Conservation (phyloP, 2,329 filamentous ascomycete genomes). For the Akanthomyces lecanii region DNA sequence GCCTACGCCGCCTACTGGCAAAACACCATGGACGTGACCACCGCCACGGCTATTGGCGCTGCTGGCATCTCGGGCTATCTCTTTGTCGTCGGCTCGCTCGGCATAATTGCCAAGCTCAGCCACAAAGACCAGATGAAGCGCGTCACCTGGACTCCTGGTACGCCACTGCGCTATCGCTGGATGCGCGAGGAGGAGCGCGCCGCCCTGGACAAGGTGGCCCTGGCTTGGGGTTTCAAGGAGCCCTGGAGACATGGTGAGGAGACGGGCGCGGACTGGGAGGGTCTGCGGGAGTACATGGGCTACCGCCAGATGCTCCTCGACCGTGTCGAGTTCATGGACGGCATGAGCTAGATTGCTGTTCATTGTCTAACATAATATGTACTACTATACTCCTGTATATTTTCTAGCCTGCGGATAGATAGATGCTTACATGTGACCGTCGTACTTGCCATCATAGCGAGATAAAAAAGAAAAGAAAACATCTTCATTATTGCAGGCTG, state of each 20-base stretch:
- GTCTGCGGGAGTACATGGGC: slow-evolving; percentile 75
- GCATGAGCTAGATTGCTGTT: slow-evolving; percentile 55
- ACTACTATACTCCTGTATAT: slow-evolving; percentile 15
- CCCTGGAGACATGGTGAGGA: slow-evolving; percentile 78
- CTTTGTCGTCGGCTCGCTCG: slow-evolving; percentile 73
- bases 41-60: slow-evolving; percentile 75
- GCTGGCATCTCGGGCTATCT: slow-evolving; percentile 80
- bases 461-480: too few species aligned
- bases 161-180: slow-evolving; percentile 77
- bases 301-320: slow-evolving; percentile 87
- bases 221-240: slow-evolving; percentile 89
- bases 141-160: slow-evolving; percentile 83
- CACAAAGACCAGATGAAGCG: slow-evolving; percentile 93
- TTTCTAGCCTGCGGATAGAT: not conserved
- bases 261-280: slow-evolving; percentile 85
- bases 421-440: not conserved
- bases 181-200: slow-evolving; percentile 84
- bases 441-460: not conserved
- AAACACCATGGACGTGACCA: slow-evolving; percentile 70
- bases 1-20: slow-evolving; percentile 40
- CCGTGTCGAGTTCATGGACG: slow-evolving; percentile 83
- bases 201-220: slow-evolving; percentile 79
- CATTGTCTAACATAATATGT: not conserved
- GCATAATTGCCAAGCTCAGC: slow-evolving; percentile 78
- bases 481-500: not conserved